phyloP scores from a whole-genome alignment of 495 filamentous ascomycete species.

The Evansstolkia leycettana region DNA sequence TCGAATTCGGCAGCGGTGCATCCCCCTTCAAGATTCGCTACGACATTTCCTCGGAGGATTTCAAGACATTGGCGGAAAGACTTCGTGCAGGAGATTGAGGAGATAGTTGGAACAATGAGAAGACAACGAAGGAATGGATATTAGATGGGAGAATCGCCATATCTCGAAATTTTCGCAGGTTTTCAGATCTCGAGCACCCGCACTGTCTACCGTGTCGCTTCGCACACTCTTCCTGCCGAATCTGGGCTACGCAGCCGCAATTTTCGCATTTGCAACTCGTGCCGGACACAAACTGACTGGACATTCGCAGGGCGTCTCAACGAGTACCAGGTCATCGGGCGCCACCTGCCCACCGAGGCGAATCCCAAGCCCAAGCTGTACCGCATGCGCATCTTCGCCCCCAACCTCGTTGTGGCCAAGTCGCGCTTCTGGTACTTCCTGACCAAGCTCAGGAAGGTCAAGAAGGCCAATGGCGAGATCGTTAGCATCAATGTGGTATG shows the following conservation, averaged over 20 bases:
- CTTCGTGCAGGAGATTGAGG: too few relatives aligned
- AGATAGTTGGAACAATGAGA: too few relatives aligned
- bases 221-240: too few relatives aligned
- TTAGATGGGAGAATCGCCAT: background rate
- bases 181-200: too few relatives aligned
- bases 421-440: constrained; percentile 99
- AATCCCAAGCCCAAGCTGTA: constrained; percentile 96
- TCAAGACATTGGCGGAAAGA: too few relatives aligned
- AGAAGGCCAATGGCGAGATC: constrained; percentile 99
- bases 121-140: constrained; percentile 4
- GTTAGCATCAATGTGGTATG: constrained; percentile 91
- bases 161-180: background rate
- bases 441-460: constrained; percentile 95
- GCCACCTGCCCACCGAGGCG: constrained; percentile 91
- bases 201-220: too few relatives aligned
- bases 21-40: constrained; percentile 1
- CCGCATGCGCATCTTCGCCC: constrained; percentile 99
- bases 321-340: constrained; percentile 99
- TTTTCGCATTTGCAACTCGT: too few relatives aligned
- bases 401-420: constrained; percentile 95
- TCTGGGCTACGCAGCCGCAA: too few relatives aligned
- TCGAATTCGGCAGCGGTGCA: constrained; percentile 22
- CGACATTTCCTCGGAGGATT: constrained; percentile 5
- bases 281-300: constrained; percentile 21
- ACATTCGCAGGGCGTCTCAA: constrained; percentile 75